phyloP scores from a whole-genome alignment of 495 filamentous ascomycete genomes.

The Tuber magnatum region DNA sequence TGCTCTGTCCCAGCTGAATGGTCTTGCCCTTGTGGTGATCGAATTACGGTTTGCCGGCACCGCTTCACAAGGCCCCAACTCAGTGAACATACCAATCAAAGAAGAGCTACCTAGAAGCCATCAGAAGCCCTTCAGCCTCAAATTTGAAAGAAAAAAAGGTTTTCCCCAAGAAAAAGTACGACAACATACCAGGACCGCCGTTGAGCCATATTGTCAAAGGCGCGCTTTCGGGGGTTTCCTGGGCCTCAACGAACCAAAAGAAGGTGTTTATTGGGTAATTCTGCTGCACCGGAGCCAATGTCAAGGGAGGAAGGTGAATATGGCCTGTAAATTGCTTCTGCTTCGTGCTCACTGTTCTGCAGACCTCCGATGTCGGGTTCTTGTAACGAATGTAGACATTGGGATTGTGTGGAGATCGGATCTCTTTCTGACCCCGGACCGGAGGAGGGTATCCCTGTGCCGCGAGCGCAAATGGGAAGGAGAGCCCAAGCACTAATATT shows the following conservation, averaged over 20 bases:
- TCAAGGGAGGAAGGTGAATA: conserved; percentile 48
- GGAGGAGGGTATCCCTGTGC: conserved; percentile 36
- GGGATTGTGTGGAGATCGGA: conserved; percentile 26
- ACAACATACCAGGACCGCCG: conserved; percentile 58
- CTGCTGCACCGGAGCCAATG: conserved; percentile 47
- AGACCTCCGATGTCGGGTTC: conserved; percentile 29
- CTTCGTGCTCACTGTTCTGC: conserved; percentile 27
- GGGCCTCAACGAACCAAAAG: conserved; percentile 68
- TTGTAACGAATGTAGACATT: conserved; percentile 35
- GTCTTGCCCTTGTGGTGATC: conserved; percentile 31
- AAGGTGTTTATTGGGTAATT: conserved; percentile 66
- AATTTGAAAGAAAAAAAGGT: conserved; percentile 36
- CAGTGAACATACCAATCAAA: conserved; percentile 60
- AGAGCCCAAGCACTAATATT: conserved; percentile 3
- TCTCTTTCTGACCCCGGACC: conserved; percentile 16
- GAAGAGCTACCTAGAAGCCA: conserved; percentile 47
- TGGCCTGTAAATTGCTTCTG: conserved; percentile 44
- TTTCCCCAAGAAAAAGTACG: conserved; percentile 56
- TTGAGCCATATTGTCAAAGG: conserved; percentile 64
- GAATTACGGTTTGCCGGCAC: conserved; percentile 51
- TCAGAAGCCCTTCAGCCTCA: background rate
- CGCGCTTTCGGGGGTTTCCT: conserved; percentile 52
- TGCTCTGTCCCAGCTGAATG: conserved; percentile 63
- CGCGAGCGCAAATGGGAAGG: conserved; percentile 5
- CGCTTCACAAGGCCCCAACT: conserved; percentile 49